phyloP scores from a whole-genome alignment of 306 rosid genomes.

The Corylus heterophylla region DNA sequence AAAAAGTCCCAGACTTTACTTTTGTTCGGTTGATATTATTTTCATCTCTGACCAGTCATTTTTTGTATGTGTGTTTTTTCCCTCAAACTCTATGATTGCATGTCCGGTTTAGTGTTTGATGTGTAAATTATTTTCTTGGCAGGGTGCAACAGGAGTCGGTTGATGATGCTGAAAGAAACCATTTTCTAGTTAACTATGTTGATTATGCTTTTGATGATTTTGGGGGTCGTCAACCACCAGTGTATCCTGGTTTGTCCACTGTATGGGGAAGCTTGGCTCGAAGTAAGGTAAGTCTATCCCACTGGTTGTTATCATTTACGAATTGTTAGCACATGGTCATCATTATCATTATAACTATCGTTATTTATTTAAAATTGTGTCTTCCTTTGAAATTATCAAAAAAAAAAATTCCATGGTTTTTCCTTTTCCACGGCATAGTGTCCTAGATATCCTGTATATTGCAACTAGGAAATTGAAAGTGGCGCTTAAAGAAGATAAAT shows the following conservation, averaged over 20 bases:
- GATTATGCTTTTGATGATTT: conserved; percentile 98
- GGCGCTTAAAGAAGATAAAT: neutral
- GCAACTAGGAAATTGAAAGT: neutral
- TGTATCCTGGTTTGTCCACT: conserved; percentile 95
- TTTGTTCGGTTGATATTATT: neutral
- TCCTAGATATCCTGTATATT: neutral
- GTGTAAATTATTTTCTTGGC: conserved; percentile 25
- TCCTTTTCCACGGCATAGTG: too few species aligned
- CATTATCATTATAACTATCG: conserved; percentile 1
- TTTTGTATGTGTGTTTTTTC: conserved; percentile 12
- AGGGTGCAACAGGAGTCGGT: conserved; percentile 99
- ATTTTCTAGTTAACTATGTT: conserved; percentile 91
- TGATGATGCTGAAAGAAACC: conserved; percentile 96
- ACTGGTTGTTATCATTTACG: conserved; percentile 25
- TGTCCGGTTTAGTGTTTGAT: conserved; percentile 21
- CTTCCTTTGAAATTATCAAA: neutral
- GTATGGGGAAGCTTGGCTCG: conserved; percentile 99
- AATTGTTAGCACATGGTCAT: conserved; percentile 3
- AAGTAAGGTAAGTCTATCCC: conserved; percentile 63
- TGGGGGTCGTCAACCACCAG: conserved; percentile 99
- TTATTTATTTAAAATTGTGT: neutral
- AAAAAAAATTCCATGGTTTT: too few species aligned
- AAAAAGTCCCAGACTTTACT: neutral
- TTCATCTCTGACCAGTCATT: conserved; percentile 3
- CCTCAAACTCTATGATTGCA: conserved; percentile 9